Conservation (phyloP, 1,284 basidiomycete genomes). For the Flammula alnicola region DNA sequence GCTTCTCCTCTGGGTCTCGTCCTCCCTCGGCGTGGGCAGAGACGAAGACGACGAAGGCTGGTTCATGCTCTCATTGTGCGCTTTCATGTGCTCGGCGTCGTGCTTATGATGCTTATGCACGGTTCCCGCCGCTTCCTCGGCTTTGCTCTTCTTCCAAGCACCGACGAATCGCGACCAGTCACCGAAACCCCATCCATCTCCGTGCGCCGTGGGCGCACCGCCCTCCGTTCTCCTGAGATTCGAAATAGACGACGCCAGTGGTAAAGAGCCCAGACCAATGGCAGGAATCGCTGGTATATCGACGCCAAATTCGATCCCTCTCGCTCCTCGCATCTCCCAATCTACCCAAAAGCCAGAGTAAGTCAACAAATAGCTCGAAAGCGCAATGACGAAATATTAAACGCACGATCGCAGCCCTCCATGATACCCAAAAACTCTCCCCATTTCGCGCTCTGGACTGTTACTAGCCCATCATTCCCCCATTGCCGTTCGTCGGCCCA, state of each 20-base stretch:
- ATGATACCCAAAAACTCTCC: constrained; percentile 92
- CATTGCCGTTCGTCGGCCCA: constrained; percentile 63
- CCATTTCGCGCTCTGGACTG: constrained; percentile 88
- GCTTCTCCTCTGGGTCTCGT: constrained; percentile 23
- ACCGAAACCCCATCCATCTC: constrained; percentile 59
- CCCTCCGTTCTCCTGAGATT: constrained; percentile 6
- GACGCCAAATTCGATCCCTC: constrained; percentile 67
- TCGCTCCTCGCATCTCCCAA: constrained; percentile 92
- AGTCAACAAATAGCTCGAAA: background rate
- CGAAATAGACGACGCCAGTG: constrained; percentile 12
- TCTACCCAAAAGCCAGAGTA: constrained; percentile 41
- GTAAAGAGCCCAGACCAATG: constrained; percentile 38
- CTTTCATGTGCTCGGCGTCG: background rate
- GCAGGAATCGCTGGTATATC: constrained; percentile 58
- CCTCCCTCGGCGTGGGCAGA: constrained; percentile 4
- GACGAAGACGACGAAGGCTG: background rate
- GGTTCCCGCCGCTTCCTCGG: constrained; percentile 20
- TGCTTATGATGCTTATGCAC: constrained; percentile 5
- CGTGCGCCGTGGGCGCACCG: constrained; percentile 19
- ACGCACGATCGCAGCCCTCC: constrained; percentile 83
- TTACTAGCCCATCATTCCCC: constrained; percentile 97
- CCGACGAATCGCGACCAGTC: constrained; percentile 67
- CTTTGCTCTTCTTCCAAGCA: constrained; percentile 54
- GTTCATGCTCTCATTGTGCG: background rate
- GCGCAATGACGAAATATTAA: background rate